A percentile compares a stretch with the other conserved stretches of the same genome.
phyloP scores from a whole-genome alignment of 2,329 filamentous ascomycete genomes.

The Penicillium sp. region DNA sequence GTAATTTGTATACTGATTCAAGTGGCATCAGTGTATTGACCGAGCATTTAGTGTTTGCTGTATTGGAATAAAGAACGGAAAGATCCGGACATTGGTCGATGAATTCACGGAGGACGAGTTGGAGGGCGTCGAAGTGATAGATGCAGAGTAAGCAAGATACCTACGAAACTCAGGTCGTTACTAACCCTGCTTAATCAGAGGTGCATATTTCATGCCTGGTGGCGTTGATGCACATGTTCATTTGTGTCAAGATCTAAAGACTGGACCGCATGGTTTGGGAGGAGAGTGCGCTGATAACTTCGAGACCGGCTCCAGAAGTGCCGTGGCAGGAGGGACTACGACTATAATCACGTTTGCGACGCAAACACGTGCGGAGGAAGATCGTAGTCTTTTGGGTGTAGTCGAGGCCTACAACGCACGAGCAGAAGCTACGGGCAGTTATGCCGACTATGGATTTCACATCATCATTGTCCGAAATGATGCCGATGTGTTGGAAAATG shows the following conservation, averaged over 20 bases:
- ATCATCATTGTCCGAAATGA: conserved; percentile 41
- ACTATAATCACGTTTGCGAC: conserved; percentile 59
- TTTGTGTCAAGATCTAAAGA: conserved; percentile 40
- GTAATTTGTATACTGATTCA: background rate
- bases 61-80: conserved; percentile 13
- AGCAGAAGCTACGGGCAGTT: conserved; percentile 41
- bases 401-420: conserved; percentile 50
- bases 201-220: conserved; percentile 35
- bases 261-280: conserved; percentile 10
- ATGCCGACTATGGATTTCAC: conserved; percentile 57
- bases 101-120: conserved; percentile 1
- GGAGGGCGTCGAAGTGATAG: conserved; percentile 5
- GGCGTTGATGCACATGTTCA: conserved; percentile 53
- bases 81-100: conserved; percentile 4
- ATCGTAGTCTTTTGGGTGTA: conserved; percentile 43
- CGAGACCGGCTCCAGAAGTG: conserved; percentile 40
- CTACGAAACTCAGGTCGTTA: background rate
- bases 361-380: conserved; percentile 47
- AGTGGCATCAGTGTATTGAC: background rate
- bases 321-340: conserved; percentile 42
- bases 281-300: conserved; percentile 45
- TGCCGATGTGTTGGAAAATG: conserved; percentile 34
- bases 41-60: conserved; percentile 1
- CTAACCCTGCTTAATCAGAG: background rate
- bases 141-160: conserved; percentile 5